Percentiles rank a stretch among this genome's conserved stretches.
phyloP scores from a whole-genome alignment of 2,329 filamentous ascomycete species.

The Graphiopsis chlorocephala region DNA sequence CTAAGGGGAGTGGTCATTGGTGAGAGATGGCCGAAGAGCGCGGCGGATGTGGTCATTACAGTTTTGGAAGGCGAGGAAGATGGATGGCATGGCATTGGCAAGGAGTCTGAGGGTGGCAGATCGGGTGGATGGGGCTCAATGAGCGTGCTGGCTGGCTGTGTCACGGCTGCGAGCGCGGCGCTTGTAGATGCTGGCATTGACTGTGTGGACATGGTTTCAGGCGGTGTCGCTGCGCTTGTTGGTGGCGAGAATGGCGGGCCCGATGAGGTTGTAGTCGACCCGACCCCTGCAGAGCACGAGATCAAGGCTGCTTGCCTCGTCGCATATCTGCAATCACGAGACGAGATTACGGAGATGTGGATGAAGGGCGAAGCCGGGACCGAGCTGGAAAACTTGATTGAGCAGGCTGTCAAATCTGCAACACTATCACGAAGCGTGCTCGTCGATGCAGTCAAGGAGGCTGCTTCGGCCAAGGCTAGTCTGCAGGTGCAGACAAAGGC shows the following conservation, averaged over 20 bases:
- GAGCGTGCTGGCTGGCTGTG: conserved; percentile 86
- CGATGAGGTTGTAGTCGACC: conserved; percentile 66
- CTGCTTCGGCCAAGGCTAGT: conserved; percentile 40
- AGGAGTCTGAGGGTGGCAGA: conserved; percentile 29
- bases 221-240: conserved; percentile 82
- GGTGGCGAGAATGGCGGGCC: conserved; percentile 27
- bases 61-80: conserved; percentile 92
- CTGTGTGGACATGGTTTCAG: conserved; percentile 84
- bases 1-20: conserved; percentile 86
- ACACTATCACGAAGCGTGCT: conserved; percentile 58
- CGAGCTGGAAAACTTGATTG: conserved; percentile 54
- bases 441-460: conserved; percentile 60
- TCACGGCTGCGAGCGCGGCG: conserved; percentile 89
- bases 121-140: conserved; percentile 73
- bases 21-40: conserved; percentile 97
- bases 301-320: conserved; percentile 84
- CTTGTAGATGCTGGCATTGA: conserved; percentile 94
- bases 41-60: conserved; percentile 90
- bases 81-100: conserved; percentile 59
- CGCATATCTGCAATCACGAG: conserved; percentile 78
- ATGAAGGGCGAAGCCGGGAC: conserved; percentile 68
- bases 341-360: conserved; percentile 95
- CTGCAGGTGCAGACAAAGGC: conserved; percentile 14
- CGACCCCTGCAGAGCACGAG: conserved; percentile 75
- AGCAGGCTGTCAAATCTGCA: conserved; percentile 63